Conservation (phyloP, 108 stramenopile genomes). For the Aurantiochytrium sp. region DNA sequence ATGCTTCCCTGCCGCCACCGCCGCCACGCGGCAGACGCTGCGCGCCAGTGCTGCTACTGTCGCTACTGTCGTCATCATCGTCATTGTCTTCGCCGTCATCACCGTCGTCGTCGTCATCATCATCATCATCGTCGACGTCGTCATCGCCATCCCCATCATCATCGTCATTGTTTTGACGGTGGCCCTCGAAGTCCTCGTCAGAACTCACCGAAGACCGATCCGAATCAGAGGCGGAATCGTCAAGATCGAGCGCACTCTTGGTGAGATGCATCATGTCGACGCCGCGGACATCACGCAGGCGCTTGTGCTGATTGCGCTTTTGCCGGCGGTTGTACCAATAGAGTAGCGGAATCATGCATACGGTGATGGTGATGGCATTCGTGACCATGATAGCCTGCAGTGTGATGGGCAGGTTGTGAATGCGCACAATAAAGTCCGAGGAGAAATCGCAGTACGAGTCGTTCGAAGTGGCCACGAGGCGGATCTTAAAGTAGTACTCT, state of each 20-base stretch:
- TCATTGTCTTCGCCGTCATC: not conserved
- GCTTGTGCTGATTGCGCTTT: not conserved
- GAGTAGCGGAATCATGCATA: not conserved
- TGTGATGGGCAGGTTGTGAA: constrained; percentile 16
- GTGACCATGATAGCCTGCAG: not conserved
- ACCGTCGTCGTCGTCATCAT: not conserved
- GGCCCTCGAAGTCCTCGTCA: too few species aligned
- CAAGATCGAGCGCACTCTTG: not conserved
- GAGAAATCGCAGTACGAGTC: constrained; percentile 20
- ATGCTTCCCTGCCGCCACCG: too few species aligned
- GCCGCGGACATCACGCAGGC: not conserved
- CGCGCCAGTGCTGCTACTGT: too few species aligned
- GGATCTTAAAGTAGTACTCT: not conserved
- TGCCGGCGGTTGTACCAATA: not conserved
- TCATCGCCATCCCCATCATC: not conserved
- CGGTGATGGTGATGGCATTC: not conserved
- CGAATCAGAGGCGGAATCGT: not conserved
- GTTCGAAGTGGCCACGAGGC: not conserved
- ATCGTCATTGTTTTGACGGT: not conserved
- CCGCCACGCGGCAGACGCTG: too few species aligned
- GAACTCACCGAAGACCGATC: not conserved
- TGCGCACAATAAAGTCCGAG: not conserved
- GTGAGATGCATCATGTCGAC: not conserved
- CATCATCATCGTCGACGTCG: not conserved
- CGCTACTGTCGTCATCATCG: not conserved